phyloP scores from a whole-genome alignment of 495 filamentous ascomycete genomes.

The Halenospora varia region DNA sequence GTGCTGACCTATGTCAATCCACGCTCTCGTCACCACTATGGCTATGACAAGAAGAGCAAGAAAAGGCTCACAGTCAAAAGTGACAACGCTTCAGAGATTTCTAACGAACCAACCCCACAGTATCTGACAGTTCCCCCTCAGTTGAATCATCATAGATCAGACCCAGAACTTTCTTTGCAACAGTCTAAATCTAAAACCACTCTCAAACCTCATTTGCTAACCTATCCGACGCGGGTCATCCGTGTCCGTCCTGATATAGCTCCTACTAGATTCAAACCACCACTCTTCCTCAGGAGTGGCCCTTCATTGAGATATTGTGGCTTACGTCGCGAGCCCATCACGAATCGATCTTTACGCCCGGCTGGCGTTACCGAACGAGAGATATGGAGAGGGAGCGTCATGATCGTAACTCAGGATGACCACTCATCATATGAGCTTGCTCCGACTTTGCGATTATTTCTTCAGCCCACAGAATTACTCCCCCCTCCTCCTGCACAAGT shows the following conservation, averaged over 20 bases:
- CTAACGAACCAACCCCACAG: background rate
- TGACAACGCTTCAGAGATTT: background rate
- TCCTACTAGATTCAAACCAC: conserved; percentile 73
- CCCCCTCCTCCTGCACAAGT: conserved; percentile 75
- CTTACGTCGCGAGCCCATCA: conserved; percentile 50
- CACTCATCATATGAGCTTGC: conserved; percentile 74
- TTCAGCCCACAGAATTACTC: conserved; percentile 77
- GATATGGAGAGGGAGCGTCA: conserved; percentile 86
- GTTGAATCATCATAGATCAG: background rate
- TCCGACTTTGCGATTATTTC: conserved; percentile 77
- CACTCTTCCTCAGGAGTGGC: conserved; percentile 82
- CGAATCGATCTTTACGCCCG: conserved; percentile 26
- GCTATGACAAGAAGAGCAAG: background rate
- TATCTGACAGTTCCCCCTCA: background rate
- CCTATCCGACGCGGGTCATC: conserved; percentile 32
- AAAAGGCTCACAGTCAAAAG: background rate
- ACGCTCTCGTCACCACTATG: background rate
- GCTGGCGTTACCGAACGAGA: conserved; percentile 49
- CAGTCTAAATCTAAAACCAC: background rate
- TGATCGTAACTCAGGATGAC: conserved; percentile 87
- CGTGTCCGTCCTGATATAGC: conserved; percentile 36
- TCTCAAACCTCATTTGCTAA: conserved; percentile 24
- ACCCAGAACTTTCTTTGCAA: background rate
- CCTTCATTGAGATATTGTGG: conserved; percentile 87
- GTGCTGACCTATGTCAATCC: background rate